These are phyloP conservation scores for Rhytidiadelphus loreus DNA, from an alignment of 225 moss, liverwort and hornwort species.

Conservation along the genomic window DNA sequence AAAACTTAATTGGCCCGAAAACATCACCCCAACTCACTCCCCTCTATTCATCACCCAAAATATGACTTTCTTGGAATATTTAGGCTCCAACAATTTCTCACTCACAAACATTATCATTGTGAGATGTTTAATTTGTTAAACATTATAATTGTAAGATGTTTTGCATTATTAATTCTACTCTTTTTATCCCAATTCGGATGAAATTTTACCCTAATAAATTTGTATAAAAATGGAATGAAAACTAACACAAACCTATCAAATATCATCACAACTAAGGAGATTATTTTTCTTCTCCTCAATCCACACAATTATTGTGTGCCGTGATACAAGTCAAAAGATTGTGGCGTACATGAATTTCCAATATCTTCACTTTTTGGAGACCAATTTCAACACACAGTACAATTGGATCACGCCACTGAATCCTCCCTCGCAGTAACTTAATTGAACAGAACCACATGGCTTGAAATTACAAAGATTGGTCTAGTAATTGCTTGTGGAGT, in stretches of 20 bases:
- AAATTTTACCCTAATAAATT: neutral
- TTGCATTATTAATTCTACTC: too few relatives aligned
- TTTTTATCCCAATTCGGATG: rapidly evolving
- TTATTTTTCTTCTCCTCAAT: neutral
- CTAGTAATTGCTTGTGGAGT: neutral
- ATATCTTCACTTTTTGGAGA: neutral
- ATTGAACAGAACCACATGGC: too few relatives aligned
- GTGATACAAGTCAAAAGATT: too few relatives aligned
- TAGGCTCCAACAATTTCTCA: neutral
- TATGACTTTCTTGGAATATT: rapidly evolving
- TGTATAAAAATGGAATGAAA: too few relatives aligned
- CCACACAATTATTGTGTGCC: too few relatives aligned
- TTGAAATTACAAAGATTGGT: too few relatives aligned
- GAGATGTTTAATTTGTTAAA: too few relatives aligned
- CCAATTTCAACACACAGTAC: neutral
- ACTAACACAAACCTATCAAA: neutral
- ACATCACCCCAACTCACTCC: too few relatives aligned
- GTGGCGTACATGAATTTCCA: neutral
- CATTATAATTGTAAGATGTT: too few relatives aligned
- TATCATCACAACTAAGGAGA: too few relatives aligned
- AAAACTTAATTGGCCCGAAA: neutral
- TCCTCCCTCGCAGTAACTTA: neutral
- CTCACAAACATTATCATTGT: too few relatives aligned
- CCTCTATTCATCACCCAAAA: neutral
- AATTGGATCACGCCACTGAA: neutral